These are phyloP conservation scores for Tetragonia tetragonoides DNA, from an alignment of 148 eudicot genomes.

Conservation along the genomic window DNA sequence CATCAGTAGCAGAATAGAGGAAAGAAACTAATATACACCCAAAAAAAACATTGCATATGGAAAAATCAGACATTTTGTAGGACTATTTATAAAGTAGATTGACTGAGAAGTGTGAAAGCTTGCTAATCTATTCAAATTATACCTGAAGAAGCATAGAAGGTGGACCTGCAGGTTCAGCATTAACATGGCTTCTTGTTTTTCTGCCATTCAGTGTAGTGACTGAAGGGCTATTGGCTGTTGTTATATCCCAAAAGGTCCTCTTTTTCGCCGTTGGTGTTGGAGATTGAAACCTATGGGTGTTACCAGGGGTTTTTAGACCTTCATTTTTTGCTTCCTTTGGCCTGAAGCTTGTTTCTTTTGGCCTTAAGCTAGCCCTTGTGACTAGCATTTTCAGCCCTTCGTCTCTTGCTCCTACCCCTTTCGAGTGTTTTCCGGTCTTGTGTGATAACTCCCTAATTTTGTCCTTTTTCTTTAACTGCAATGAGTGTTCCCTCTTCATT, in stretches of 20 bases:
- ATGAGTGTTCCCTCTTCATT: conserved; percentile 62
- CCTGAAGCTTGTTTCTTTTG: conserved; percentile 45
- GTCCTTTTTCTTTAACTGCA: conserved; percentile 67
- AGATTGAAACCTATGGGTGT: conserved; percentile 47
- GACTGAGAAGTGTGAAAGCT: neutral
- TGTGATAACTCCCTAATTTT: conserved; percentile 51
- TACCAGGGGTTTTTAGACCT: conserved; percentile 54
- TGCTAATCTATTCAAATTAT: neutral
- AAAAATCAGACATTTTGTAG: too few relatives aligned
- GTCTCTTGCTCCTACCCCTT: conserved; percentile 24
- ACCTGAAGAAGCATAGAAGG: conserved; percentile 97
- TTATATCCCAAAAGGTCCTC: conserved; percentile 85
- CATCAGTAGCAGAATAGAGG: conserved; percentile 45
- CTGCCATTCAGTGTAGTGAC: conserved; percentile 56
- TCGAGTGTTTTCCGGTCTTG: conserved; percentile 32
- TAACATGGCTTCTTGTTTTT: conserved; percentile 69
- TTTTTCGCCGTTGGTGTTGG: conserved; percentile 72
- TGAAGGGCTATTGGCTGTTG: conserved; percentile 83
- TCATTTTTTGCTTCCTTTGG: conserved; percentile 46
- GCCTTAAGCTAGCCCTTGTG: conserved; percentile 55
- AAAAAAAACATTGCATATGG: neutral
- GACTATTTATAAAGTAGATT: neutral
- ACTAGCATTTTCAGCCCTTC: conserved; percentile 44
- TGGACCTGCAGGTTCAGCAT: conserved; percentile 38
- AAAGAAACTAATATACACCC: conserved; percentile 13